Conservation (phyloP, 192 early-diverging fungal genomes). For the Mortierella hygrophila region DNA sequence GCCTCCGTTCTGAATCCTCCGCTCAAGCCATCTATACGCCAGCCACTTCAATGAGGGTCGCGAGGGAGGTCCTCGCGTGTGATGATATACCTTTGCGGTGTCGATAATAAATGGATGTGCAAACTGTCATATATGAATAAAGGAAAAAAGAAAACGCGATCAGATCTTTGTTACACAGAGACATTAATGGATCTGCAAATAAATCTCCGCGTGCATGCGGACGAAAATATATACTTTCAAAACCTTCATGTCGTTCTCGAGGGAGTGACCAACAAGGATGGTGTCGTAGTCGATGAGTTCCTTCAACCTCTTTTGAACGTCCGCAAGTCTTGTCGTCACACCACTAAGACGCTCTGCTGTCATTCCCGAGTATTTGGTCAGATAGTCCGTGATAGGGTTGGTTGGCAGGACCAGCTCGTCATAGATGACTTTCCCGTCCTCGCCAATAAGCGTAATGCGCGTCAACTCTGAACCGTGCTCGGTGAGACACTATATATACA, state of each 20-base stretch:
- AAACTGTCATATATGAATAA: slow-evolving; percentile 25
- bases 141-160: background rate
- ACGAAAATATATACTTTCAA: slow-evolving; percentile 53
- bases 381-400: slow-evolving; percentile 63
- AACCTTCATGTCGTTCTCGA: slow-evolving; percentile 79
- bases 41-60: slow-evolving; percentile 68
- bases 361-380: slow-evolving; percentile 70
- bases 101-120: slow-evolving; percentile 73
- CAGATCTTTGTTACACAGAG: background rate
- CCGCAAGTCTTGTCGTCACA: slow-evolving; percentile 55
- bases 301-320: slow-evolving; percentile 64
- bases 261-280: slow-evolving; percentile 67
- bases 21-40: slow-evolving; percentile 58
- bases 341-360: slow-evolving; percentile 59
- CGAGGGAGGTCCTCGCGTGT: slow-evolving; percentile 62
- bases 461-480: slow-evolving; percentile 60
- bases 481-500: slow-evolving; percentile 37
- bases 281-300: slow-evolving; percentile 61
- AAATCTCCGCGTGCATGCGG: background rate
- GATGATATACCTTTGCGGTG: slow-evolving; percentile 69
- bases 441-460: slow-evolving; percentile 64
- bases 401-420: slow-evolving; percentile 67
- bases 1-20: slow-evolving; percentile 67
- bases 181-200: background rate
- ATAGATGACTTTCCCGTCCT: slow-evolving; percentile 56